Base-by-base conservation (phyloP, 768 basidiomycete species). In the Lentinus tigrinus region DNA sequence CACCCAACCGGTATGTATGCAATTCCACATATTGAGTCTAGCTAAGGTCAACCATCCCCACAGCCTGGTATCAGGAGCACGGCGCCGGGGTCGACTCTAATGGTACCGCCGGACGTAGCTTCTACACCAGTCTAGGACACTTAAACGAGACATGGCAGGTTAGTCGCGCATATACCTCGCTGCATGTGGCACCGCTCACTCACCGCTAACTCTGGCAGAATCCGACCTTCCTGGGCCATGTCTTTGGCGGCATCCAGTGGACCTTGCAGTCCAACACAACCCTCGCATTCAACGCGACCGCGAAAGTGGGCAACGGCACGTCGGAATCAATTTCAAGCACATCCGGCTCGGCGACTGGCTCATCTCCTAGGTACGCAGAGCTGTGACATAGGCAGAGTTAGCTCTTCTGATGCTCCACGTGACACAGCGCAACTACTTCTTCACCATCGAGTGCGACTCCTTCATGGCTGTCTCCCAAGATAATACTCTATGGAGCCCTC, bases 111-210 rank as follows among this genome's bases (percentile, higher is more conserved):
- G 93, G 91, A 21, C 81, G 92, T 37, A 91, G 89, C 65, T 94
- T 90, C 75, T 94, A 91, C 69, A 94, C 93, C 0, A 80, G 85
- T 60, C 78, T 94, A 0, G 92, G 92, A 0, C 93, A 95, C 69
- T 72, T 85, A 52, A 86, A 85, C 64, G 85, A 88, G 65, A 91
- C 89, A 31, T 92, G 89, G 90, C 73, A 81, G 74, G 89, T 86
- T 52, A 56, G 80, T 70, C 44, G 13, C 44, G 13, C 37, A 52
- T 38, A 23, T 36, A 48, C 21, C 54, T 26, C 10, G 2, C n/a
- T 44, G 10, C 13, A 24, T 42, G 19, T 27, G 24, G 6, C 27
- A 38, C 38, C 39, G 36, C 31, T 46, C 27, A 36, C 23, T 8
- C 17, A 28, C 38, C 7, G 31, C 31, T 7, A 11, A 31, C 28